Evolutionary conservation across 768 basidiomycete genomes (phyloP).

Genomic region (Leccinum boreale): DNA sequence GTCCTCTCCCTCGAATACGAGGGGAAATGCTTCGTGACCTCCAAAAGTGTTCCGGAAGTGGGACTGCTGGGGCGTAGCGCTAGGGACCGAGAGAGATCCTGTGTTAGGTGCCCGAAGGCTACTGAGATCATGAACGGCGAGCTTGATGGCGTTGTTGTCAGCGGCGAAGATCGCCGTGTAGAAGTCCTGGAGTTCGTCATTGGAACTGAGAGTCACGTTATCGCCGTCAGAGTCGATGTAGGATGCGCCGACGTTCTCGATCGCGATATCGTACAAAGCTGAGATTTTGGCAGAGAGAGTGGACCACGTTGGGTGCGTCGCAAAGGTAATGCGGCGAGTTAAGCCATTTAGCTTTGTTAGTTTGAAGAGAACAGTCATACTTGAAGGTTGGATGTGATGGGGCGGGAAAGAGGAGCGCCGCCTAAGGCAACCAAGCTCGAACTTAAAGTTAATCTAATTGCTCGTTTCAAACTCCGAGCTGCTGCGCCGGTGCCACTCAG

Average conservation of each 20-base stretch:
- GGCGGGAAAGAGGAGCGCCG: conserved; percentile 12
- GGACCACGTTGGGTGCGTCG: conserved; percentile 50
- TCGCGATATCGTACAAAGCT: conserved; percentile 53
- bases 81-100: conserved; percentile 31
- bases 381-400: conserved; percentile 35
- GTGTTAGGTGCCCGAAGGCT: conserved; percentile 32
- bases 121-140: conserved; percentile 60
- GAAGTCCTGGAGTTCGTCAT: conserved; percentile 76
- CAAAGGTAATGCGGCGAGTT: conserved; percentile 60
- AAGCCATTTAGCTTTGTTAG: conserved; percentile 52
- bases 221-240: conserved; percentile 75
- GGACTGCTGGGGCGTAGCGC: conserved; percentile 32
- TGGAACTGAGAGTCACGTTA: conserved; percentile 71
- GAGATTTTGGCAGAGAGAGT: conserved; percentile 54
- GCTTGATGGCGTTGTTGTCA: conserved; percentile 43
- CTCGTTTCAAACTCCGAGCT: conserved; percentile 43
- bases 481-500: conserved; percentile 28
- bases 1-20: conserved; percentile 48
- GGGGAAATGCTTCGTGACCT: conserved; percentile 41
- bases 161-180: conserved; percentile 39
- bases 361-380: conserved; percentile 57
- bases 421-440: neutral
- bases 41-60: conserved; percentile 62
- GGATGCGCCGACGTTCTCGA: conserved; percentile 58
- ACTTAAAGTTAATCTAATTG: conserved; percentile 9